Base-by-base conservation (phyloP, 495 filamentous ascomycete genomes). In the Aspergillus bertholletiae region DNA sequence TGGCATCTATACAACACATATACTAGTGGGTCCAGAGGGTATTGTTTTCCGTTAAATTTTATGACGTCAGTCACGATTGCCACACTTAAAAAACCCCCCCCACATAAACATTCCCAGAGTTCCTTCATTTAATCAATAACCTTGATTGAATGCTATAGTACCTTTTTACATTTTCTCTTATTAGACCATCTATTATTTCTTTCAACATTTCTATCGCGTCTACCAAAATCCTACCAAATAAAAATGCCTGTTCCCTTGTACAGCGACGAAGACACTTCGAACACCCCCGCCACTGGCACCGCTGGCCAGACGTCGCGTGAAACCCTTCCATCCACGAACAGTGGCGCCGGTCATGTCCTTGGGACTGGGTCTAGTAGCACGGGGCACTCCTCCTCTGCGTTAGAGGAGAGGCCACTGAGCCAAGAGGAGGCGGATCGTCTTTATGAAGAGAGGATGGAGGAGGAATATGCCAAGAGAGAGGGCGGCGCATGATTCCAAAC, bases 401-500 rank as follows among this genome's bases (percentile, higher is more conserved):
- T 17, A 37, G 54, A 61, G 20, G 58, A 69, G 23, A 62, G 58
- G n/a, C 47, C 63, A 7, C 40, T 78, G 61, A 77, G 64, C 43
- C 69, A 67, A 57, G 77, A 80, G 51, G 82, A 84, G 61, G 84
- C 81, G 2, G 84, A 87, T 54, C 73, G 73, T 22, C 53, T 80
- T 15, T 90, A 88, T 48, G 82, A 87, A 63, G 85, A 88, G 71
- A 71, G 79, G n/a, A 89, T 88, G 56, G 84, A 88, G 74, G 87
- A 89, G 37, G 86, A 90, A 68, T 89, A 90, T 65, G 85, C 87
- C n/a, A 88, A 88, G 76, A 68, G 86, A 45, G 86, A 88, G 58
- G 86, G 87, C 1, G 86, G 87, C 35, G 84, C 86, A 26, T 88
- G 55, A 58, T n/a, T n/a, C n/a, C n/a, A n/a, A n/a, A n/a, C n/a